Percentiles rank a stretch among this genome's conserved stretches.
Evolutionary conservation across 768 basidiomycete species (phyloP).

Genomic region (Boletales sp.): DNA sequence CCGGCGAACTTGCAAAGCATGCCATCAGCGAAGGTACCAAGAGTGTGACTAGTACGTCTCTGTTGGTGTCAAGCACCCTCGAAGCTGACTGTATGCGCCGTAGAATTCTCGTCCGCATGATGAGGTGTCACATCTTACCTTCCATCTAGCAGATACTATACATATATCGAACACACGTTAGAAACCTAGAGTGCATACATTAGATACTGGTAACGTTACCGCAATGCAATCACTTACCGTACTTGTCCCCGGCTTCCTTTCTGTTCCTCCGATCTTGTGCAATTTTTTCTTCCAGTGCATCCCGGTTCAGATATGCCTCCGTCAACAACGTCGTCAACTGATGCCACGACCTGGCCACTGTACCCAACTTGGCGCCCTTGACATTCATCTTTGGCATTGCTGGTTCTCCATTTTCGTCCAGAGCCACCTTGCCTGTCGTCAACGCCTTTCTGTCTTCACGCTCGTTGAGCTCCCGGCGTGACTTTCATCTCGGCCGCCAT

Average conservation of each 20-base stretch:
- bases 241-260: constrained; percentile 90
- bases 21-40: constrained; percentile 75
- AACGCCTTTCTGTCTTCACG: constrained; percentile 74
- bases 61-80: neutral
- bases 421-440: constrained; percentile 52
- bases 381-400: constrained; percentile 81
- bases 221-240: constrained; percentile 49
- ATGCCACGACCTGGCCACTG: constrained; percentile 68
- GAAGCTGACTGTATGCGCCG: constrained; percentile 1
- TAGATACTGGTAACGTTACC: neutral
- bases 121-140: constrained; percentile 9
- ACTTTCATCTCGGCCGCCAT: constrained; percentile 70
- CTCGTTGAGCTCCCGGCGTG: constrained; percentile 70
- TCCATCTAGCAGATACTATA: constrained; percentile 15
- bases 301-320: constrained; percentile 82
- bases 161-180: constrained; percentile 11
- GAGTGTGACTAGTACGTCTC: constrained; percentile 46
- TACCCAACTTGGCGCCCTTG: constrained; percentile 68
- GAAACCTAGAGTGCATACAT: constrained; percentile 17
- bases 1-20: constrained; percentile 71
- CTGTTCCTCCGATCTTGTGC: constrained; percentile 79
- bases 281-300: constrained; percentile 77
- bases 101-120: constrained; percentile 28
- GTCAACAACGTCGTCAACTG: constrained; percentile 78
- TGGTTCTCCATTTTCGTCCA: constrained; percentile 38